These are phyloP conservation scores for Penicillium sclerotigenum DNA, from an alignment of 2,329 filamentous ascomycete genomes.

Conservation along the genomic window DNA sequence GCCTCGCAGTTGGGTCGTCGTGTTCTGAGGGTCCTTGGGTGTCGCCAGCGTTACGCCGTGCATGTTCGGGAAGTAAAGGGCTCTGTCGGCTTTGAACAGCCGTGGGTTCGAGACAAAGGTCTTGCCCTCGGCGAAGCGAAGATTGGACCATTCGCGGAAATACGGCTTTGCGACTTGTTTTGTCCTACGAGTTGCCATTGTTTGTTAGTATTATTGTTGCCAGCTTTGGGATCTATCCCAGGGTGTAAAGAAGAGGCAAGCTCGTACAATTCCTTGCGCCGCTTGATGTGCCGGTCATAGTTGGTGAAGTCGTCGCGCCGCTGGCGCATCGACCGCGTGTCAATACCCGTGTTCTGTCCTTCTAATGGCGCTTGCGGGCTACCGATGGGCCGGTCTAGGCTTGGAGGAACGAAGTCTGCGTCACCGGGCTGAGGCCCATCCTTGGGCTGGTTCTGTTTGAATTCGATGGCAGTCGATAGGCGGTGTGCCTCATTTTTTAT, in stretches of 20 bases:
- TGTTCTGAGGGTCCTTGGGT: slow-evolving; percentile 58
- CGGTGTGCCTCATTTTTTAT: not conserved
- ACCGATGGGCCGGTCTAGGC: slow-evolving; percentile 73
- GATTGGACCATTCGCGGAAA: slow-evolving; percentile 91
- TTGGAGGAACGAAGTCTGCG: slow-evolving; percentile 51
- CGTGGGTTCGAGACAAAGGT: slow-evolving; percentile 81
- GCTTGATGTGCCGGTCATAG: slow-evolving; percentile 77
- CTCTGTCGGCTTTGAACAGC: slow-evolving; percentile 77
- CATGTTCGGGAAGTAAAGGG: slow-evolving; percentile 92
- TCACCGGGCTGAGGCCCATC: slow-evolving; percentile 29
- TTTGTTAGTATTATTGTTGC: slow-evolving; percentile 3
- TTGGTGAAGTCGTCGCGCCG: slow-evolving; percentile 76
- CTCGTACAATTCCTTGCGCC: slow-evolving; percentile 69
- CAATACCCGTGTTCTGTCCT: slow-evolving; percentile 79
- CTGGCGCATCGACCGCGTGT: slow-evolving; percentile 64
- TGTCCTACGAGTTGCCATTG: slow-evolving; percentile 50
- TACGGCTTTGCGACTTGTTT: slow-evolving; percentile 80
- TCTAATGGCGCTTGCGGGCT: slow-evolving; percentile 67
- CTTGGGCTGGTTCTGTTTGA: slow-evolving; percentile 29
- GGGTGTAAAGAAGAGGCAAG: not conserved
- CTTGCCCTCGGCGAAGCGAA: slow-evolving; percentile 80
- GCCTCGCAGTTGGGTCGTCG: slow-evolving; percentile 70
- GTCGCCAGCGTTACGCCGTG: slow-evolving; percentile 71
- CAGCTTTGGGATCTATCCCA: not conserved
- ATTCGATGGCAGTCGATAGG: slow-evolving; percentile 21